Conservation (phyloP, 108 stramenopile species). For the Pseudonitzschia delicatissima region DNA sequence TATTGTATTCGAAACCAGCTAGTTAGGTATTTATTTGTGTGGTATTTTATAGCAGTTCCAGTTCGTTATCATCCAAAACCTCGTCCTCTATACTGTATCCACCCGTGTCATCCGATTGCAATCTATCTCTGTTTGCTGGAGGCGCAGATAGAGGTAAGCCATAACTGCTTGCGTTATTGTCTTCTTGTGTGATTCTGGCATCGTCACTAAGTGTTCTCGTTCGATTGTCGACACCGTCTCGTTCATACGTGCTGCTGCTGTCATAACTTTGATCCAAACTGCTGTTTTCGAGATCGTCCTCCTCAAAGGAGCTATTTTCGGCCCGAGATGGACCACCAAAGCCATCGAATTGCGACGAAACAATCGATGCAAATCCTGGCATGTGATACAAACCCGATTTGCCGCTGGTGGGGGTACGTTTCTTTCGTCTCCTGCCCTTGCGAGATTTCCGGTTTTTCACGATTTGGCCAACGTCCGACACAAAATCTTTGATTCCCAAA, state of each 20-base stretch:
- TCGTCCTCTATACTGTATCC: too few species aligned
- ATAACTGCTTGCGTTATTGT: too few species aligned
- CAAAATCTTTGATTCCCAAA: conserved; percentile 75
- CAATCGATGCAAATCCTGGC: conserved; percentile 11
- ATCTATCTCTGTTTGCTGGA: too few species aligned
- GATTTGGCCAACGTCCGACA: conserved; percentile 59
- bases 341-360: conserved; percentile 7
- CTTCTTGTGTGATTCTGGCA: too few species aligned
- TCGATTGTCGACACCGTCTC: background rate
- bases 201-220: too few species aligned
- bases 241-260: background rate
- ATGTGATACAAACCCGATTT: conserved; percentile 21
- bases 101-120: too few species aligned
- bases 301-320: background rate
- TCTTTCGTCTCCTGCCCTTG: conserved; percentile 27
- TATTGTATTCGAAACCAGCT: too few species aligned
- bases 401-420: background rate
- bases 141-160: too few species aligned
- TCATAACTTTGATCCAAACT: background rate
- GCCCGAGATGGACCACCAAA: background rate
- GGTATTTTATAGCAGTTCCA: too few species aligned
- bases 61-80: too few species aligned
- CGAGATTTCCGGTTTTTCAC: conserved; percentile 29
- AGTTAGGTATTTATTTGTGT: too few species aligned
- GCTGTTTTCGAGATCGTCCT: background rate